Evolutionary conservation across 164 flowering plant species (phyloP), one percentile per base, ranked within the genome.

Genomic region (Kingdonia uniflora): DNA sequence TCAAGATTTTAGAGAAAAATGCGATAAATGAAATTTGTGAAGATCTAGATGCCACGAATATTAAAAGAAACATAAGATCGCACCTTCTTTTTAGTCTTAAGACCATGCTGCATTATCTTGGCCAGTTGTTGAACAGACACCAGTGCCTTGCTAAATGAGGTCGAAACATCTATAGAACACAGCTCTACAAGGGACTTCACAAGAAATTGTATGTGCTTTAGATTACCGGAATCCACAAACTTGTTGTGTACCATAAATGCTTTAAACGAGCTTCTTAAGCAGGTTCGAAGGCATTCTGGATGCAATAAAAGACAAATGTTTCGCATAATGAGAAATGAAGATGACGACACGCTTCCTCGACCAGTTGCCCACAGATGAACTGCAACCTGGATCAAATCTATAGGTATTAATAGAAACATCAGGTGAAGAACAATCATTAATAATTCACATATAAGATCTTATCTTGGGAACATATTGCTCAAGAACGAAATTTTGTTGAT

Each of bases 361-460:
- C 95, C 81, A 5, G 90, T 83, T 60, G 76, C 82, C 97, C 95
- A 94, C 56, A 94, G 53, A 57, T 82, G 78, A 71, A 89, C 82
- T 26, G 84, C 68, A 64, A 72, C 69, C 99, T 94, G 82, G 71
- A 78, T 35, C 25, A 44, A 61, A 58, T 29, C 47, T 35, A n/a
- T 44, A 17, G 17, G 39, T 42, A 26, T 56, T 42, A 63, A 35
- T 13, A 49, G 37, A 29, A 24, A 19, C 55, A 50, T 17, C 14
- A 50, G 5, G 25, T 17, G n/a, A 7, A 29, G 6, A 29, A 29
- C 4, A 3, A 29, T 29, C 4, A 8, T 29, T 3, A 29, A 8
- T 3, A 29, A 29, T 29, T 29, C 35, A 29, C 35, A 29, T 29
- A 29, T n/a, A n/a, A n/a, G n/a, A n/a, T n/a, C n/a, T n/a, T n/a